Evolutionary conservation across 2,329 filamentous ascomycete genomes (phyloP).

Genomic region (Alternaria sp.): DNA sequence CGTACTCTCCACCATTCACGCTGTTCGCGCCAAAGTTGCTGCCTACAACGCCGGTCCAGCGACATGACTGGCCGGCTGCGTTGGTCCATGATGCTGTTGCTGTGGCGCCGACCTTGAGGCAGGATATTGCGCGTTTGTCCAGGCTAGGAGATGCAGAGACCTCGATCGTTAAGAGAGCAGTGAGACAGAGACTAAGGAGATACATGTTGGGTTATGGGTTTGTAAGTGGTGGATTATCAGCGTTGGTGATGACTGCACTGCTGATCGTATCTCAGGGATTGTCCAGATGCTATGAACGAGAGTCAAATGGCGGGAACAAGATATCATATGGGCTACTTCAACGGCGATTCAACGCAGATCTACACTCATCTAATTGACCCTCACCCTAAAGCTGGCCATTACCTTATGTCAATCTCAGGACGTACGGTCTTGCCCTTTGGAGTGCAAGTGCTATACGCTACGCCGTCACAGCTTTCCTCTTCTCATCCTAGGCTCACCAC

Average conservation of each 20-base stretch:
- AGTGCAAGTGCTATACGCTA: neutral
- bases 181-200: neutral
- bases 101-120: conserved; percentile 51
- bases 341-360: neutral
- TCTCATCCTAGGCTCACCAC: neutral
- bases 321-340: neutral
- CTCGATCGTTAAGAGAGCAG: neutral
- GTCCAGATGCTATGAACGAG: neutral
- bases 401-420: neutral
- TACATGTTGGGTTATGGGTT: neutral
- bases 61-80: conserved; percentile 53
- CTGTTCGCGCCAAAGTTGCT: conserved; percentile 59
- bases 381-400: neutral
- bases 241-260: neutral
- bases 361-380: neutral
- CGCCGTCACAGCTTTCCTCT: neutral
- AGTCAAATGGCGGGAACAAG: neutral
- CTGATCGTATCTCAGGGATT: neutral
- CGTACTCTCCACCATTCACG: conserved; percentile 58
- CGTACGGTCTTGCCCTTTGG: neutral
- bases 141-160: conserved; percentile 9
- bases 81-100: conserved; percentile 60
- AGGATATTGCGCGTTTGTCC: conserved; percentile 45
- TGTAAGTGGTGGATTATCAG: neutral
- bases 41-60: conserved; percentile 56